Base-by-base conservation (phyloP, 1,284 basidiomycete species). In the Chiua sp. region DNA sequence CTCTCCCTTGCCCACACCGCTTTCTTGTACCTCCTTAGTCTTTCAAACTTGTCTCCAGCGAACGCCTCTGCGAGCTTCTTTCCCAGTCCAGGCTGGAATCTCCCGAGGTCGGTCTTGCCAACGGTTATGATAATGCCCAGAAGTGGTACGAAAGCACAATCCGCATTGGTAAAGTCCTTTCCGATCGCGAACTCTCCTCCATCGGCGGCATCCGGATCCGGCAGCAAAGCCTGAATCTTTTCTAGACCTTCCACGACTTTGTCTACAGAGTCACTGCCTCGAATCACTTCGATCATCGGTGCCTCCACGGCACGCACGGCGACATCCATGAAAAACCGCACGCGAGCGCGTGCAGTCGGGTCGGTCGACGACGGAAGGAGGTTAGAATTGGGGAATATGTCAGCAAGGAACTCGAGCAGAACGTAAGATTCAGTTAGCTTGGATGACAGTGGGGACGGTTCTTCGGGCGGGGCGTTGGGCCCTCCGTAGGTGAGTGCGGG, bases 391-490 rank as follows among this genome's bases (percentile, higher is more conserved):
- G 82, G 83, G 68, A 74, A 83, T 47, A 87, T 69, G 66, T 89
- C 86, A 5, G 83, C 82, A 52, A 88, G 67, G 73, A 90, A 87
- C 68, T 89, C 86, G 59, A 89, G 74, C 55, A 89, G 78, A 46
- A 89, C 78, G 28, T 82, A 77, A 1, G 87, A 88, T 68, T 90
- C 88, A 16, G 83, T 78, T 62, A 90, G 71, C 75, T 88, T 88
- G 56, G 71, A 65, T 0, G 86, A 85, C 20, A 85, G 80, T 0
- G 85, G 80, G 6, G 85, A 84, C 2, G 86, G 88, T n/a, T 81
- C 67, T 48, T 83, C 82, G 1, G 84, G 79, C 0, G 28, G 26
- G 7, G 79, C 67, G 3, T 77, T 78, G 4, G 87, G 84, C 0
- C 86, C 87, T 47, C 87, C 87, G 56, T 85, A 88, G 1, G 84